Evolutionary conservation across 257 asterid genomes (phyloP).

Genomic region (Solanum pimpinellifolium): DNA sequence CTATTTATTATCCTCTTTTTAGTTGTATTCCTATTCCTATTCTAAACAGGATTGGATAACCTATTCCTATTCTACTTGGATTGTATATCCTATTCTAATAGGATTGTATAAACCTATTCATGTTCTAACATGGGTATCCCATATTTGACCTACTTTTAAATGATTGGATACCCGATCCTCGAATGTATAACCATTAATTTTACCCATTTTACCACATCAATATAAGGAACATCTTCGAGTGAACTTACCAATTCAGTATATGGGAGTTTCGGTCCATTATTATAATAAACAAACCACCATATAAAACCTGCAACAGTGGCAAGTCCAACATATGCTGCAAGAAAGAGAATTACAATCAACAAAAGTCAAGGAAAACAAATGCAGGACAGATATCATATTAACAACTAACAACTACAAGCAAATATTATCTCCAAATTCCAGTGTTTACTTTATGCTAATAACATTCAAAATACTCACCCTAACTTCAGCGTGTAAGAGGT

Average conservation of each 20-base stretch:
- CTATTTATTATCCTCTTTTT: neutral
- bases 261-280: conserved; percentile 76
- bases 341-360: conserved; percentile 10
- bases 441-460: neutral
- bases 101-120: neutral
- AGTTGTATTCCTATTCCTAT: neutral
- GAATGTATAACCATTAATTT: neutral
- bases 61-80: neutral
- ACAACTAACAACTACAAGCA: neutral
- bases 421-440: neutral
- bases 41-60: neutral
- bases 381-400: neutral
- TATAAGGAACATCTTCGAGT: neutral
- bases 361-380: neutral
- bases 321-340: conserved; percentile 94
- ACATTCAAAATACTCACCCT: neutral
- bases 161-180: neutral
- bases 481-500: neutral
- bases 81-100: neutral
- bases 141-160: neutral
- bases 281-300: conserved; percentile 93
- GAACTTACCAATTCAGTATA: conserved; percentile 72
- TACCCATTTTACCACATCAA: neutral
- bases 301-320: conserved; percentile 97
- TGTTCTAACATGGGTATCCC: neutral